These are phyloP conservation scores for Polysphondylium violaceum DNA, from an alignment of 78 protist species.

Conservation along the genomic window DNA sequence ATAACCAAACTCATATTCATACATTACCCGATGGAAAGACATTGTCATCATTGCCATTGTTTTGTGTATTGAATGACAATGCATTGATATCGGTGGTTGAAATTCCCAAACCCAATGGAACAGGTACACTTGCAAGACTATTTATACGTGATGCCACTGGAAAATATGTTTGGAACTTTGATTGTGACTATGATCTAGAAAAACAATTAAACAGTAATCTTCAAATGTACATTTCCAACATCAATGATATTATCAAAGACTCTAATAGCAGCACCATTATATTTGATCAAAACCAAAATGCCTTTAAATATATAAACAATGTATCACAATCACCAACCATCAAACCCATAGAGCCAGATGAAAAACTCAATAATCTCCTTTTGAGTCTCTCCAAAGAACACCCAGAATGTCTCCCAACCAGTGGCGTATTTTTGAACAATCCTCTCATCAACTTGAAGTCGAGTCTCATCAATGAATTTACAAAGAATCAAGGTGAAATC, in stretches of 20 bases:
- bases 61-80: conserved; percentile 57
- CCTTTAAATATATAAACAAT: conserved; percentile 35
- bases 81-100: conserved; percentile 58
- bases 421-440: conserved; percentile 22
- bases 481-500: conserved; percentile 22
- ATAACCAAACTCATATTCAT: background rate
- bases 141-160: conserved; percentile 80
- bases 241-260: background rate
- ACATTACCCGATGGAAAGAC: background rate
- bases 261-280: background rate
- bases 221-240: background rate
- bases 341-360: conserved; percentile 25
- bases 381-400: background rate
- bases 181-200: conserved; percentile 35
- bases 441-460: conserved; percentile 19
- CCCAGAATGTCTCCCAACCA: conserved; percentile 40
- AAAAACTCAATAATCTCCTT: conserved; percentile 20
- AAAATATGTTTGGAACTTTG: conserved; percentile 71
- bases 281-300: background rate
- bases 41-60: conserved; percentile 19
- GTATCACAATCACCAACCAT: background rate
- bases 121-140: conserved; percentile 43
- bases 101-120: conserved; percentile 36
- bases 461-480: conserved; percentile 13
- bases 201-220: background rate